Percentiles rank a stretch among this genome's conserved stretches.
Conservation (phyloP, 2,329 filamentous ascomycete genomes). For the Hymenoscyphus fructigenus region DNA sequence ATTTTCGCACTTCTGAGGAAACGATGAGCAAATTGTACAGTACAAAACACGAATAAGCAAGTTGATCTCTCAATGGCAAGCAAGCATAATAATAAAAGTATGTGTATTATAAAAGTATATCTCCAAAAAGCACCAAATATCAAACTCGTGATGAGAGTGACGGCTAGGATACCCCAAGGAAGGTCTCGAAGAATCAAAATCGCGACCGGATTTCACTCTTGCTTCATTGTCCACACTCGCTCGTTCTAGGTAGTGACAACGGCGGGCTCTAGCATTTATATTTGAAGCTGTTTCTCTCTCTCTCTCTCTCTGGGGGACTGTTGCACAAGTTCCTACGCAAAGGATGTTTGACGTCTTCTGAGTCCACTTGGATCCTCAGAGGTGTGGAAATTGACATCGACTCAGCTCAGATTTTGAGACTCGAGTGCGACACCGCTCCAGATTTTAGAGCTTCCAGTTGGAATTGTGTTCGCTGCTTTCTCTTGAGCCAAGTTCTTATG, state of each 20-base stretch:
- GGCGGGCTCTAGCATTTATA: constrained; percentile 55
- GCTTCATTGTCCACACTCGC: constrained; percentile 59
- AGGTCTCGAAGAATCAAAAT: constrained; percentile 40
- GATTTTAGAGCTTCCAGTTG: background rate
- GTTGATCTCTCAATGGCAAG: background rate
- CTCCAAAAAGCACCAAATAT: constrained; percentile 41
- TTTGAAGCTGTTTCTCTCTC: constrained; percentile 32
- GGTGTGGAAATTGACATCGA: background rate
- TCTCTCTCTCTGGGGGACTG: too few relatives aligned
- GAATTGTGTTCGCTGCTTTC: background rate
- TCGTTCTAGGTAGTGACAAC: constrained; percentile 49
- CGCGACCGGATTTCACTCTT: constrained; percentile 45
- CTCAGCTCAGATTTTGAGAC: background rate
- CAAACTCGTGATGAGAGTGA: constrained; percentile 34
- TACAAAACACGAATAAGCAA: background rate
- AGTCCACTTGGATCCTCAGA: background rate
- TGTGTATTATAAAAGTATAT: constrained; percentile 35
- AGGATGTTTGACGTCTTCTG: too few relatives aligned
- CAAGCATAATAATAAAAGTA: background rate
- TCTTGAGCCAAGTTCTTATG: background rate
- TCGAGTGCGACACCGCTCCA: background rate
- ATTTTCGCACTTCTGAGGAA: background rate
- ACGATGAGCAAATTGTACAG: background rate
- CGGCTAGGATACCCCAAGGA: constrained; percentile 32
- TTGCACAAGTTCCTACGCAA: too few relatives aligned